Base-by-base conservation (phyloP, 805 yeast genomes). In the Ogataea pilisensis region DNA sequence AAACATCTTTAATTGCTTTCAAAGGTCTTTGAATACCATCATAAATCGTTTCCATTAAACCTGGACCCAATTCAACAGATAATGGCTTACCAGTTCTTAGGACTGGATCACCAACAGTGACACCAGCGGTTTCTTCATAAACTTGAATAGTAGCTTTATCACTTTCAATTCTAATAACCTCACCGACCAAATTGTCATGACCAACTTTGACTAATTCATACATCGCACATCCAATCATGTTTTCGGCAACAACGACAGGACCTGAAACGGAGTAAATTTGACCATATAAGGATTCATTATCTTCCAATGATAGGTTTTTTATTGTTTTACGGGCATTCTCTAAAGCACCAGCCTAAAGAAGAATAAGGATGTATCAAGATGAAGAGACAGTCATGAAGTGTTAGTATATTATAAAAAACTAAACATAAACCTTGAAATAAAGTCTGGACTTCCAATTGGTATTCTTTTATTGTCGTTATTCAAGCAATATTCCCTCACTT, bases 181-280 rank as follows among this genome's bases (percentile, higher is more conserved):
- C 99, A 65, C 99, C 99, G 35, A 93, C 98, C 63, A 93, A 78
- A 65, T 78, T 87, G 56, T 87, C 95, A 66, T 93, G 98, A 55
- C 99, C 98, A 51, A 93, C 99, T 66, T 83, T 89, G 60, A 91
- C 99, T 68, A 93, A 76, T 66, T 93, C 99, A 76, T 93, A 91
- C 99, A 93, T 93, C 57, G 98, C 97, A 79, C 97, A 88, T 49
- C 99, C 99, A 69, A 90, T 86, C 98, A 93, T 89, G 72, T 93
- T 85, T 69, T 93, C 98, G 37, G 99, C 99, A 36, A 93, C 82
- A 39, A 93, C 85, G 56, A 93, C 99, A 21, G 99, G 98, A 59
- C 99, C 99, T 17, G 98, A 90, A 37, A 93, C 97, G 25, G 97
- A 88, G 70, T 80, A 90, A 57, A 93, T 85, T 53, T 76, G 81